A percentile compares a stretch with the other conserved stretches of the same genome.
phyloP scores from a whole-genome alignment of 208 protist species.

The Leishmania gerbilli region DNA sequence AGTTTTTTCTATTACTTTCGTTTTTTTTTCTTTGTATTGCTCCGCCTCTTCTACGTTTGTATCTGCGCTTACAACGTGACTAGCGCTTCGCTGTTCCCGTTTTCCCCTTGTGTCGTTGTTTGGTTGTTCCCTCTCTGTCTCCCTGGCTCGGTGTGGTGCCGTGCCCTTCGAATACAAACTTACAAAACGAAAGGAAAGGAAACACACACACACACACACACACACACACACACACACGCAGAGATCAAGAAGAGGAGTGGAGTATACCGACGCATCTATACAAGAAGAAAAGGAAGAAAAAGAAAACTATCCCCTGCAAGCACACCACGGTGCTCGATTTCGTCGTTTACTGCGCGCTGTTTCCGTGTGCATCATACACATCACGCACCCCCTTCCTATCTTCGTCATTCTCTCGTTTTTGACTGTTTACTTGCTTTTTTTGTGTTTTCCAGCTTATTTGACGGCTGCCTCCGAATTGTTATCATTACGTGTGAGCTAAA shows the following conservation, averaged over 20 bases:
- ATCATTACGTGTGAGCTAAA: not conserved
- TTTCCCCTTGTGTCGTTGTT: not conserved
- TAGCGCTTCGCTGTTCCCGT: no score
- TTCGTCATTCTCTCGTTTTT: not conserved
- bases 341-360: not conserved
- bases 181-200: not conserved
- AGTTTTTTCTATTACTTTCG: conserved; percentile 1
- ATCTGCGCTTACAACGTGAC: no score
- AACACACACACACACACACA: not conserved
- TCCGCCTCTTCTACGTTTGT: not conserved
- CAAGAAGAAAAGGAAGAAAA: no score
- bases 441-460: not conserved
- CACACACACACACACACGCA: not conserved
- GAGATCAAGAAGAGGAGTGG: not conserved
- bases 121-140: not conserved
- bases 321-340: not conserved
- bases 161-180: not conserved
- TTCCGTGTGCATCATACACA: not conserved
- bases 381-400: not conserved
- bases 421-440: not conserved
- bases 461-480: not conserved
- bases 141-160: not conserved
- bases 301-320: not conserved
- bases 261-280: no score
- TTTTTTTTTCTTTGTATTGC: not conserved